Percentiles rank a stretch among this genome's conserved stretches.
Evolutionary conservation across 208 protist genomes (phyloP).

Genomic region (Leishmania martiniquensis): DNA sequence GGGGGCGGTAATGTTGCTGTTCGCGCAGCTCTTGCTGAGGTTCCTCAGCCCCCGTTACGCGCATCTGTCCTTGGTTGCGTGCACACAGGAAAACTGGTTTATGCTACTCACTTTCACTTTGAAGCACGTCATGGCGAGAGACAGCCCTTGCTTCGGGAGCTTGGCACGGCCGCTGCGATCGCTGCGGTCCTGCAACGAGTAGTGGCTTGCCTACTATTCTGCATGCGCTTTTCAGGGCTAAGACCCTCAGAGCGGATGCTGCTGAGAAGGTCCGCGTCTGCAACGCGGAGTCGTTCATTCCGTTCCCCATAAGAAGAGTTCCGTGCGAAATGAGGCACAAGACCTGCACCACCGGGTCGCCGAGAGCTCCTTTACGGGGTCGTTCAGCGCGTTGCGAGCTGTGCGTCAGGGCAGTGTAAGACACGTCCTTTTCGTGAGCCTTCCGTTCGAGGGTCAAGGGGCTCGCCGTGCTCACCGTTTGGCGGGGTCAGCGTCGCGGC

Average conservation of each 20-base stretch:
- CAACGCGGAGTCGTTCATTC: constrained; percentile 78
- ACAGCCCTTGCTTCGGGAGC: constrained; percentile 61
- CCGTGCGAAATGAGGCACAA: constrained; percentile 60
- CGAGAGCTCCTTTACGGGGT: constrained; percentile 45
- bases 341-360: constrained; percentile 45
- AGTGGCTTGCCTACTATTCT: constrained; percentile 18
- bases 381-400: constrained; percentile 39
- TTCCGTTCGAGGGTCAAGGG: constrained; percentile 34
- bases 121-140: constrained; percentile 74
- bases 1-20: constrained; percentile 53
- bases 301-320: constrained; percentile 71
- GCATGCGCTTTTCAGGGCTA: constrained; percentile 24
- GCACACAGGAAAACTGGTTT: constrained; percentile 84
- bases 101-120: constrained; percentile 89
- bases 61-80: constrained; percentile 62
- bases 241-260: constrained; percentile 39
- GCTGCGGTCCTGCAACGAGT: constrained; percentile 34
- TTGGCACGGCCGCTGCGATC: constrained; percentile 44
- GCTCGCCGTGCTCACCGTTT: too few species aligned
- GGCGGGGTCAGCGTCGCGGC: too few species aligned
- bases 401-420: constrained; percentile 50
- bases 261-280: constrained; percentile 56
- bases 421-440: constrained; percentile 52
- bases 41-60: too few species aligned
- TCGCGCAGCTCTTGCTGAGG: constrained; percentile 47